A percentile compares a stretch with the other conserved stretches of the same genome.
Conservation (phyloP, 768 basidiomycete genomes). For the Suillus subaureus region DNA sequence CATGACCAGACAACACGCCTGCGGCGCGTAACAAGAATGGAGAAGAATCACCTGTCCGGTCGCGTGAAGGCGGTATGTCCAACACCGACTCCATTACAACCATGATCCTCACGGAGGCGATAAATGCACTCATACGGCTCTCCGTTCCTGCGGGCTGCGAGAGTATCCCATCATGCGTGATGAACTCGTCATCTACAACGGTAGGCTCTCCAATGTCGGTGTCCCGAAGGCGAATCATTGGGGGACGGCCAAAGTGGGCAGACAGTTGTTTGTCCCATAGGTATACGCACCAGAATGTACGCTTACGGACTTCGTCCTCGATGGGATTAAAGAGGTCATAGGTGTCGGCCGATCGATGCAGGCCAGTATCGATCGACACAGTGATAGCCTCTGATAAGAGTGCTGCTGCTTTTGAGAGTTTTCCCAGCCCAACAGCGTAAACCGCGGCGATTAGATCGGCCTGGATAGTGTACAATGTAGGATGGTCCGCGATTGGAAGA, state of each 20-base stretch:
- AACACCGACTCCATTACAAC: constrained; percentile 88
- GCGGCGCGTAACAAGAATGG: constrained; percentile 81
- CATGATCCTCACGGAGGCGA: constrained; percentile 75
- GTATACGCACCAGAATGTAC: constrained; percentile 97
- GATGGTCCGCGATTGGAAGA: constrained; percentile 85
- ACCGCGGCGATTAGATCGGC: constrained; percentile 90
- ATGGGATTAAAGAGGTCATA: constrained; percentile 88
- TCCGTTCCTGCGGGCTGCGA: constrained; percentile 71
- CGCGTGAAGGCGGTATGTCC: constrained; percentile 71
- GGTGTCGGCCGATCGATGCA: constrained; percentile 85
- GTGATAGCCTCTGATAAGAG: constrained; percentile 87
- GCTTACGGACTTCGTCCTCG: constrained; percentile 89
- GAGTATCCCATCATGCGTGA: constrained; percentile 71
- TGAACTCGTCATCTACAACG: constrained; percentile 86
- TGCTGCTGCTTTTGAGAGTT: constrained; percentile 83
- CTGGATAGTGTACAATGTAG: constrained; percentile 91
- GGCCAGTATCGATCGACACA: constrained; percentile 83
- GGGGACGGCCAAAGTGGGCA: constrained; percentile 87
- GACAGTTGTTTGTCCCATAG: constrained; percentile 94
- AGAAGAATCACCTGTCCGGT: constrained; percentile 60
- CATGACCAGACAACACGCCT: constrained; percentile 62
- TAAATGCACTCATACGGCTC: constrained; percentile 80
- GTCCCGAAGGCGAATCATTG: constrained; percentile 83
- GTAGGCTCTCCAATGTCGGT: constrained; percentile 90
- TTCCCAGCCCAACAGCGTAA: constrained; percentile 89